Conservation (phyloP, 176 grass and related monocot species). For the Eleusine indica region DNA sequence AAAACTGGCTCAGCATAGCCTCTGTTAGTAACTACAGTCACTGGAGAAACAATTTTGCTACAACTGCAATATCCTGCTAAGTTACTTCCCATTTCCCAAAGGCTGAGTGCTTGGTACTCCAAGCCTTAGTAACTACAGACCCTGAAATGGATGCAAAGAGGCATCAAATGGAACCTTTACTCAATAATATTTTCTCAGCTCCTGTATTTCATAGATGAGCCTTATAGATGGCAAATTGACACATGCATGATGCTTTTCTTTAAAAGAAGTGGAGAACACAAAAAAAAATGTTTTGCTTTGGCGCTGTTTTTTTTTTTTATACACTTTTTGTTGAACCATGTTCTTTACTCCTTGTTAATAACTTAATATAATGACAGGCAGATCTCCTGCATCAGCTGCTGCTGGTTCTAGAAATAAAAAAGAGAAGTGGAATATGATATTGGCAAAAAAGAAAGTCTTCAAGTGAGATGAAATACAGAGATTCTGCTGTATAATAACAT, state of each 20-base stretch:
- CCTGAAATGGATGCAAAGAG: not conserved
- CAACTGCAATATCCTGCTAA: not conserved
- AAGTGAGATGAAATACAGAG: not conserved
- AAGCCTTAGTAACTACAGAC: not conserved
- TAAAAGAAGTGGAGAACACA: not conserved
- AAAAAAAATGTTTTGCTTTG: not conserved
- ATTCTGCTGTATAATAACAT: slow-evolving; percentile 18
- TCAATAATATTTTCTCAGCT: not conserved
- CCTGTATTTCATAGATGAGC: not conserved
- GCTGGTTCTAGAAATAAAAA: not conserved
- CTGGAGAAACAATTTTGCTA: not conserved
- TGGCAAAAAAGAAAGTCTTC: not conserved
- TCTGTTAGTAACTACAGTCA: not conserved
- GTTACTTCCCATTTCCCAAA: not conserved
- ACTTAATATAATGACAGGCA: not conserved
- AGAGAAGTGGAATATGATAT: not conserved
- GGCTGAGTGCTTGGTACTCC: not conserved
- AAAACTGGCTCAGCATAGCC: not conserved
- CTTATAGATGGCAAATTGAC: not conserved
- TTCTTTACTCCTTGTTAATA: not conserved
- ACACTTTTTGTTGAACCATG: not conserved
- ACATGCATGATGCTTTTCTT: not conserved
- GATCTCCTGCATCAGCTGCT: not conserved
- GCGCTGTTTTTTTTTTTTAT: not conserved
- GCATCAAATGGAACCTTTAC: not conserved